Percentiles rank a stretch among this genome's conserved stretches.
phyloP scores from a whole-genome alignment of 2,329 filamentous ascomycete species.

The Pseudocercospora eumusae region DNA sequence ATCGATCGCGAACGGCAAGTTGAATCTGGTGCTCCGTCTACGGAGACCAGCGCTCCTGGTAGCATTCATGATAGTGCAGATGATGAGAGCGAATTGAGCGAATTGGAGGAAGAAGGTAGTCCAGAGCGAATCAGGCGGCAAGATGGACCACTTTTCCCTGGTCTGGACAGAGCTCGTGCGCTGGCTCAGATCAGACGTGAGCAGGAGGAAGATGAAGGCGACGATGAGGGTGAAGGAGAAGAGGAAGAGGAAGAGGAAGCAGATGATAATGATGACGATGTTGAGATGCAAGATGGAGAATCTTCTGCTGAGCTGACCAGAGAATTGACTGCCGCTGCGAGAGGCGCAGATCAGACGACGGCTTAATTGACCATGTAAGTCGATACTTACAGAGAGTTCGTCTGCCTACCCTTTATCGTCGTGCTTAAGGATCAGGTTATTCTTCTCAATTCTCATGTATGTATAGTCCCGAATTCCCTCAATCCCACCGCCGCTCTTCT shows the following conservation, averaged over 20 bases:
- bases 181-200: constrained; percentile 20
- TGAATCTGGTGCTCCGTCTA: constrained; percentile 39
- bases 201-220: constrained; percentile 54
- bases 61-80: constrained; percentile 58
- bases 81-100: constrained; percentile 58
- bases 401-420: too few relatives aligned
- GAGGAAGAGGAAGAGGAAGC: constrained; percentile 27
- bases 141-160: not conserved
- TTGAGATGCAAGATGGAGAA: constrained; percentile 29
- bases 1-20: constrained; percentile 30
- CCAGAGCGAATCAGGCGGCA: not conserved
- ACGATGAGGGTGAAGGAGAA: constrained; percentile 53
- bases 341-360: not conserved
- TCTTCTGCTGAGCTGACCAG: constrained; percentile 12
- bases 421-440: too few relatives aligned
- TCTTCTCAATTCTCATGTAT: too few relatives aligned
- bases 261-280: constrained; percentile 29
- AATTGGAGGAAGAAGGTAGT: constrained; percentile 47
- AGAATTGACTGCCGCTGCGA: constrained; percentile 3
- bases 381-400: too few relatives aligned
- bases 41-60: constrained; percentile 56
- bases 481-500: too few relatives aligned
- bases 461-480: too few relatives aligned
- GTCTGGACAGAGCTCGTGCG: not conserved
- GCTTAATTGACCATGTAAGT: not conserved